Percentiles rank a stretch among this genome's conserved stretches.
phyloP scores from a whole-genome alignment of 108 stramenopile species.

The Bacterosira constricta region DNA sequence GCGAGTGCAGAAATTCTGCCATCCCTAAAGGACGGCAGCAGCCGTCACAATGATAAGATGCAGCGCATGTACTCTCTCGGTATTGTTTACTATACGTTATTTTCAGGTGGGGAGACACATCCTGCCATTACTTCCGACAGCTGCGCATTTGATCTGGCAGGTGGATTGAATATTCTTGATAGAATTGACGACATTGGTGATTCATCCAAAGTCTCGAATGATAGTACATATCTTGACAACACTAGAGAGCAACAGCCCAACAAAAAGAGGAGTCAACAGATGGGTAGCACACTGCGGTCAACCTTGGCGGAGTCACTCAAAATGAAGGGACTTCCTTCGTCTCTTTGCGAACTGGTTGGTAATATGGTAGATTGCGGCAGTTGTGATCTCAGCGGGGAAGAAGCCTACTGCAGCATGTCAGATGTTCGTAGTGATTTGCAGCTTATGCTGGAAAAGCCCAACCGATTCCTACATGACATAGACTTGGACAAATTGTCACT shows the following conservation, averaged over 20 bases:
- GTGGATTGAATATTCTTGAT: background rate
- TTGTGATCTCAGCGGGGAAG: conserved; percentile 18
- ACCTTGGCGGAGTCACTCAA: conserved; percentile 5
- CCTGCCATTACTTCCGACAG: no score
- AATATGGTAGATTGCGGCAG: conserved; percentile 21
- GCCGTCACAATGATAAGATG: background rate
- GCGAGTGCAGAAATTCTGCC: background rate
- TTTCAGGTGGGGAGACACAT: conserved; percentile 22
- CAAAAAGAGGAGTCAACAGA: background rate
- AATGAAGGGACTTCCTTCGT: background rate
- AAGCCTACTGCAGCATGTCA: conserved; percentile 8
- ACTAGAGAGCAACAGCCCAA: background rate
- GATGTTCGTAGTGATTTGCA: conserved; percentile 30
- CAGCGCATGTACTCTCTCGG: conserved; percentile 25
- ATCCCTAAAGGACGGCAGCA: background rate
- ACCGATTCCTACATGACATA: conserved; percentile 14
- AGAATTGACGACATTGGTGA: background rate
- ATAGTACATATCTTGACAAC: background rate
- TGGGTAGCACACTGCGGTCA: background rate
- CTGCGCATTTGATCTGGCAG: background rate
- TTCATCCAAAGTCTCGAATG: background rate
- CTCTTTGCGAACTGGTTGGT: conserved; percentile 24
- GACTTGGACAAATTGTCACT: conserved; percentile 19
- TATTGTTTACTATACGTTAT: conserved; percentile 18
- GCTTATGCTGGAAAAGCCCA: conserved; percentile 30